Conservation (phyloP, 352 stramenopile species). For the Phytopythium sindhum region DNA sequence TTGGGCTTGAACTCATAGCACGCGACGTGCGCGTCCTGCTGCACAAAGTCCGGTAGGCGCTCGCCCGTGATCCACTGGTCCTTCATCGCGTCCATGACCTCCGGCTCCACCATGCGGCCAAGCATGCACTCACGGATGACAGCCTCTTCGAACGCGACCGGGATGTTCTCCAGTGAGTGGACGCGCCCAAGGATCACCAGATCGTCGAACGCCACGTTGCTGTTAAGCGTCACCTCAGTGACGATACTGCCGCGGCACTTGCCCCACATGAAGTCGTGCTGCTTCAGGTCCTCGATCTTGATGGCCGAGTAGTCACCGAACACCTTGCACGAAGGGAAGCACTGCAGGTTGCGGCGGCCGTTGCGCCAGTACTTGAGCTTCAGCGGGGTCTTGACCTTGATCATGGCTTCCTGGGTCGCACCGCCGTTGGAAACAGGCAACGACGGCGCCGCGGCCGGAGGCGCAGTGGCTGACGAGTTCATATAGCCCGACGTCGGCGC, state of each 20-base stretch:
- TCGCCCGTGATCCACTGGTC: conserved; percentile 85
- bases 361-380: conserved; percentile 91
- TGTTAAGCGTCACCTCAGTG: conserved; percentile 82
- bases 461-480: conserved; percentile 8
- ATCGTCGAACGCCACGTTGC: conserved; percentile 77
- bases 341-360: conserved; percentile 87
- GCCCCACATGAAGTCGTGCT: conserved; percentile 90
- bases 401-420: conserved; percentile 71
- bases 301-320: conserved; percentile 89
- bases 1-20: conserved; percentile 89
- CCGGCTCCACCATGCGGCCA: conserved; percentile 63
- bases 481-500: conserved; percentile 6
- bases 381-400: conserved; percentile 84
- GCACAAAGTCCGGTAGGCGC: conserved; percentile 78
- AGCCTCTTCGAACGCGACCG: conserved; percentile 79
- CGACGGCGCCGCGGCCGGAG: neutral
- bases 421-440: conserved; percentile 12
- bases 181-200: conserved; percentile 76
- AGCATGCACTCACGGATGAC: conserved; percentile 85
- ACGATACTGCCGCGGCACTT: conserved; percentile 84
- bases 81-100: conserved; percentile 84
- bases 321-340: conserved; percentile 87
- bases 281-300: conserved; percentile 87
- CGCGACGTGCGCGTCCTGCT: conserved; percentile 65
- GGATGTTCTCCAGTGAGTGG: conserved; percentile 83